Evolutionary conservation across 2,329 filamentous ascomycete species (phyloP), one percentile per base, ranked within the genome.

Genomic region (Phoma herbarum): DNA sequence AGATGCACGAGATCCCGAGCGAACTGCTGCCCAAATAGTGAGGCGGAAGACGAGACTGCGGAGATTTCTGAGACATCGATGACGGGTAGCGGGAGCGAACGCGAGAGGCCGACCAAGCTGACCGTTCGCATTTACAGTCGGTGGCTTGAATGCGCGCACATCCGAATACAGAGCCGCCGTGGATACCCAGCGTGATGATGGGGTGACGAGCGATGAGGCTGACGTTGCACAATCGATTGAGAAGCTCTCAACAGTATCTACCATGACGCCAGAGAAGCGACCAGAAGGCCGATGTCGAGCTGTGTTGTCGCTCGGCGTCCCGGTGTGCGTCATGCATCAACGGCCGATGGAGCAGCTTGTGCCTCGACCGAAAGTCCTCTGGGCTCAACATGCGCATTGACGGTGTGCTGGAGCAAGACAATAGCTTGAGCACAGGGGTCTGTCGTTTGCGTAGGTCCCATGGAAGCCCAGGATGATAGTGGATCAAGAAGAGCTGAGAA

Each of bases 21-120:
- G 55, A 61, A 64, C 62, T 77, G 76, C 65, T 75, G 76, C 77
- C 76, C 76, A 76, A 79, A 65, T 65, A 73, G 71, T 77, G 75
- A 78, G 75, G 76, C 76, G 72, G 62, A 60, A 52, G 57, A 50
- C 28, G 49, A 55, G 57, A 50, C 41, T 53, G 56, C 49, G 49
- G 25, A 50, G 29, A 35, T 4, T 22, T 45, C 23, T 53, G 44
- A 58, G 56, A 58, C 49, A 53, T 8, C 3, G 50, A 44, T 45
- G 39, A 50, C 39, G 56, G 56, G 12, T 26, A 23, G 35, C 44
- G 56, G 49, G 49, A 58, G 50, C 46, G 60, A 64, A 50, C 39
- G 54, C 42, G 39, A 58, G 61, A 64, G 50, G 55, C 41, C 22
- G 50, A 25, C 64, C 62, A 64, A 62, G 64, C 60, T 67, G 59